Evolutionary conservation across 1,284 basidiomycete species (phyloP).

Genomic region (Ustilago tritici): DNA sequence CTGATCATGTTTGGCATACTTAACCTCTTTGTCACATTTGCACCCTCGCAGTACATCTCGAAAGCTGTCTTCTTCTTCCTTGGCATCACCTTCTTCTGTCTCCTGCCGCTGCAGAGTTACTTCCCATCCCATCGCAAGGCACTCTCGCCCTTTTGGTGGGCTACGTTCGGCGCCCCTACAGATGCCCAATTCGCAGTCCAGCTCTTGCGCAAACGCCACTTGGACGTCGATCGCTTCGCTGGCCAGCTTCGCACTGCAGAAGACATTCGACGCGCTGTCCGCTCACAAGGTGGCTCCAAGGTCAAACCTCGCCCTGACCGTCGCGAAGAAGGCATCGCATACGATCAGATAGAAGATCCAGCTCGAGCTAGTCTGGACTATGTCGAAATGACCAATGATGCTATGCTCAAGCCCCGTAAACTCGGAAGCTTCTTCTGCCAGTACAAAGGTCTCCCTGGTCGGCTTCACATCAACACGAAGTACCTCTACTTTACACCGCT

Average conservation of each 20-base stretch:
- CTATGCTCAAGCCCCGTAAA: slow-evolving; percentile 57
- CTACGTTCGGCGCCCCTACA: slow-evolving; percentile 66
- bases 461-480: slow-evolving; percentile 62
- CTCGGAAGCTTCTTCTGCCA: slow-evolving; percentile 69
- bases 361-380: slow-evolving; percentile 46
- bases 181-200: slow-evolving; percentile 68
- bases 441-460: slow-evolving; percentile 65
- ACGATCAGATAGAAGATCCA: slow-evolving; percentile 47
- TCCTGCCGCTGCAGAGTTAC: slow-evolving; percentile 66
- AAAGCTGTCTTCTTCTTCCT: slow-evolving; percentile 61
- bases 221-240: slow-evolving; percentile 42
- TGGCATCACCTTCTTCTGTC: slow-evolving; percentile 64
- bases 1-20: slow-evolving; percentile 53
- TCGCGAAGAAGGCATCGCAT: slow-evolving; percentile 44
- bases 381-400: slow-evolving; percentile 43
- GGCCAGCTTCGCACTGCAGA: slow-evolving; percentile 26
- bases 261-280: slow-evolving; percentile 42
- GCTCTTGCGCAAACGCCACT: slow-evolving; percentile 63
- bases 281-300: slow-evolving; percentile 17
- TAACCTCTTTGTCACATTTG: slow-evolving; percentile 59
- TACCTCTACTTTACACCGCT: slow-evolving; percentile 65
- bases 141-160: slow-evolving; percentile 67
- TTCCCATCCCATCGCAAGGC: slow-evolving; percentile 68
- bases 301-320: slow-evolving; percentile 38
- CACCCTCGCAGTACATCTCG: slow-evolving; percentile 53